Evolutionary conservation across 495 filamentous ascomycete species (phyloP), one percentile per base, ranked within the genome.

Genomic region (Talaromyces stipitatus): DNA sequence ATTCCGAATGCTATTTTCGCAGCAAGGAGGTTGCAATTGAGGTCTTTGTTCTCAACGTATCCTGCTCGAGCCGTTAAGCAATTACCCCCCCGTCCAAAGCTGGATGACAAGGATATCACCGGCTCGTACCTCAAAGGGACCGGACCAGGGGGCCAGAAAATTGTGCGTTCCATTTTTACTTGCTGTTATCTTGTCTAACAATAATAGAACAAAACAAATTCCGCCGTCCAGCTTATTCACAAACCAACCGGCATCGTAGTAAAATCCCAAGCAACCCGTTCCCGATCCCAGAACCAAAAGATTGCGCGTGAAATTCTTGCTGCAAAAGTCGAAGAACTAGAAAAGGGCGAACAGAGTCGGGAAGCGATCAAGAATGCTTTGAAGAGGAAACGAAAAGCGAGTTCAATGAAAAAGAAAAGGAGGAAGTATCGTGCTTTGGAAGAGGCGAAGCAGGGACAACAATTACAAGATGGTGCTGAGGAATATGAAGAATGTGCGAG

Each of bases 71-170:
- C 60, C 57, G 65, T 68, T 26, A 87, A 87, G 62, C 75, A 75
- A 45, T 74, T 96, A 57, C 92, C 94, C 0, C 83, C 89, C 11
- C 86, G 90, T 0, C 81, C 87, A 16, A 84, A 82, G 61, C 76
- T 95, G 60, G 73, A 83, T 11, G 92, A 96, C 61, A 74, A 77
- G 27, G 90, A 96, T 50, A 81, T 97, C 58, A 82, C 82, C 32
- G 86, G 96, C 62, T 79, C 80, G 45, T 98, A 94, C 73, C 80
- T 98, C 24, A 95, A 91, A 67, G 94, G 94, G 64, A 88, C 82
- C 63, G 94, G 94, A 10, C 94, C 94, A 1, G 94, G 94, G 47
- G 94, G 94, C 0, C 94, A 98, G 70, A 97, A 97, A 70, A 97
- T 97, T 71, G 67, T 80, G 62, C 11, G 68, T 32, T 32, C 26